Base-by-base conservation (phyloP, 1,284 basidiomycete genomes). In the Ustilago crameri region DNA sequence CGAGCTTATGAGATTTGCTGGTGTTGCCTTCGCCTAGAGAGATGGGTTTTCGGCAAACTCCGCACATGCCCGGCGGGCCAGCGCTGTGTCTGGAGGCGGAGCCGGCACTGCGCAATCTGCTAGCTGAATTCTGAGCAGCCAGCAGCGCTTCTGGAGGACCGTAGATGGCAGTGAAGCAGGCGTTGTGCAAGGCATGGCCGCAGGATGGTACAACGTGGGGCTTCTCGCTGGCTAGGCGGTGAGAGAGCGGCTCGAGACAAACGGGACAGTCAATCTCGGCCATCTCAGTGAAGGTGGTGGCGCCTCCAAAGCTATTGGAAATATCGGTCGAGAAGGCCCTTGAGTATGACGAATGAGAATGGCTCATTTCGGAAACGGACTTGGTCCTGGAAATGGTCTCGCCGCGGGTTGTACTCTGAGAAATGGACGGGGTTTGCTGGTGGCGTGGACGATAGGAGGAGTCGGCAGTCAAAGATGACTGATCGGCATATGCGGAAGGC, bases 121-220 rank as follows among this genome's bases (percentile, higher is more conserved):
- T 55, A 26, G 40, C 54, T 14, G 59, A 45, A 26, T 54, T 59
- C 43, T 72, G 76, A 35, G 64, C 51, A 9, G 74, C 73, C 8
- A 76, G 43, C 38, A 79, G 87, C n/a, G 84, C 87, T 5, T 92
- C 91, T 1, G 90, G 89, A 1, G 90, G 90, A 14, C 95, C 95
- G 84, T 98, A 98, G 5, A 97, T 95, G 14, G 93, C 92, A 9
- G 90, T 92, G 82, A 96, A 97, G 85, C 95, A 97, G 18, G 93
- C 93, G 37, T 96, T 91, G 85, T 96, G 95, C 23, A 98, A 88
- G 10, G 92, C 91, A 85, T 98, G 95, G n/a, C 95, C 94, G 78
- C 95, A 98, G 79, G 93, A 90, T 27, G 95, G 95, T 24, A 96
- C 91, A 58, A 98, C 91, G 81, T 97, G 94, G 1, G 95, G 93